phyloP scores from a whole-genome alignment of 192 early-diverging fungal genomes.

The Dissophora ornata region DNA sequence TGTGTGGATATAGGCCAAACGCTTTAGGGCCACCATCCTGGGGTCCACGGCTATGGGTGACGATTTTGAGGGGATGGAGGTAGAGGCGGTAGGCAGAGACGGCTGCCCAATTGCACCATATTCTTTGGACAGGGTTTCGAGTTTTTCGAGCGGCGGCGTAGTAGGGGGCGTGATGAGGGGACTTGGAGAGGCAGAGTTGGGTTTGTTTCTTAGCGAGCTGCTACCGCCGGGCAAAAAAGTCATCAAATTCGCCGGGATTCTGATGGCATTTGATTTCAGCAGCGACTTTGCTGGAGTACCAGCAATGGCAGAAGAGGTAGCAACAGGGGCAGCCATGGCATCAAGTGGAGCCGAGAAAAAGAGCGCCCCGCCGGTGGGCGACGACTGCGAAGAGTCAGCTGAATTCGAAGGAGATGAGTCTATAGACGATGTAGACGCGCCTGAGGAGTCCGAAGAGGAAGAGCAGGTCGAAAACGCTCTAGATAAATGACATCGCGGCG shows the following conservation, averaged over 20 bases:
- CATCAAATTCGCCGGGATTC: conserved; percentile 31
- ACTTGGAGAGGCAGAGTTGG: background rate
- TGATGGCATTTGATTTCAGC: conserved; percentile 23
- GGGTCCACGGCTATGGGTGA: conserved; percentile 1
- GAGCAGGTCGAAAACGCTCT: conserved; percentile 6
- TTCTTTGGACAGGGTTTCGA: background rate
- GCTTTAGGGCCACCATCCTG: conserved; percentile 27
- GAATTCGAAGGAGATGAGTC: conserved; percentile 29
- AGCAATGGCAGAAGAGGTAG: too few species aligned
- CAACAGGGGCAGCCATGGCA: background rate
- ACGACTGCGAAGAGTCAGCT: conserved; percentile 20
- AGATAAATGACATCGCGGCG: background rate
- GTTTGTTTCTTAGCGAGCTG: background rate
- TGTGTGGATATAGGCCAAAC: conserved; percentile 31
- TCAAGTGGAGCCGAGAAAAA: conserved; percentile 29
- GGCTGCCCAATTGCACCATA: too few species aligned
- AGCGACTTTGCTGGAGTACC: background rate
- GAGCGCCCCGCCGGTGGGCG: conserved; percentile 34
- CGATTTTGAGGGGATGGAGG: background rate
- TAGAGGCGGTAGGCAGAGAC: too few species aligned
- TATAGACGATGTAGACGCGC: conserved; percentile 9
- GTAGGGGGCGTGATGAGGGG: conserved; percentile 2
- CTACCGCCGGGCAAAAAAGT: conserved; percentile 17
- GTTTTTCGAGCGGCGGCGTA: conserved; percentile 4
- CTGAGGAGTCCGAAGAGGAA: conserved; percentile 3